Conservation (phyloP, 2,329 filamentous ascomycete species). For the Trichoderma cornu-damae region DNA sequence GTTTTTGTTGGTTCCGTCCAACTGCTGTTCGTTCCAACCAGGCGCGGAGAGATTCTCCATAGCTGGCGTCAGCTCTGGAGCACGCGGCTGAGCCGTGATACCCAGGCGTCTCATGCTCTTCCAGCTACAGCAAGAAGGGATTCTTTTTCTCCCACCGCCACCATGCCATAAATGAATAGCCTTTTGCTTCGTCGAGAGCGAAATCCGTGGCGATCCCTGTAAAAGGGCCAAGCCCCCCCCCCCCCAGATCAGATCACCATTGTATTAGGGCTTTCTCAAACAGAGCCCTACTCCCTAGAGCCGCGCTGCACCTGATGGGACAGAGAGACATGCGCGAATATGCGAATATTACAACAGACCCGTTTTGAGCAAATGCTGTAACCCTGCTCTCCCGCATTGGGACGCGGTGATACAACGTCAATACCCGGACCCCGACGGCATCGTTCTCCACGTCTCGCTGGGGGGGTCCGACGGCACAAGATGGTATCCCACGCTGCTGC, state of each 20-base stretch:
- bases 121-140: not conserved
- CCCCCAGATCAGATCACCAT: not conserved
- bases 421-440: not conserved
- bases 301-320: not conserved
- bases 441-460: not conserved
- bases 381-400: conserved; percentile 8
- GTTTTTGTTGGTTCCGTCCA: conserved; percentile 6
- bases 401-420: not conserved
- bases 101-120: not conserved
- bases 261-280: not conserved
- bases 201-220: not conserved
- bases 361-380: conserved; percentile 2
- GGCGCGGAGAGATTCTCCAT: not conserved
- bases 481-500: not conserved
- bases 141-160: conserved; percentile 10
- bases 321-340: not conserved
- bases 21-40: conserved; percentile 7
- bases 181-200: not conserved
- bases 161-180: no score
- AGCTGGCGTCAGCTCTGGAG: not conserved
- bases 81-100: conserved; percentile 1
- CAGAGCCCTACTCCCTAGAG: not conserved
- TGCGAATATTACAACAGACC: not conserved
- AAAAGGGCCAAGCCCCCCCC: not conserved
- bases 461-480: not conserved